Evolutionary conservation across 2,329 filamentous ascomycete genomes (phyloP), one percentile per base, ranked within the genome.

Genomic region (Westerdykella ornata): DNA sequence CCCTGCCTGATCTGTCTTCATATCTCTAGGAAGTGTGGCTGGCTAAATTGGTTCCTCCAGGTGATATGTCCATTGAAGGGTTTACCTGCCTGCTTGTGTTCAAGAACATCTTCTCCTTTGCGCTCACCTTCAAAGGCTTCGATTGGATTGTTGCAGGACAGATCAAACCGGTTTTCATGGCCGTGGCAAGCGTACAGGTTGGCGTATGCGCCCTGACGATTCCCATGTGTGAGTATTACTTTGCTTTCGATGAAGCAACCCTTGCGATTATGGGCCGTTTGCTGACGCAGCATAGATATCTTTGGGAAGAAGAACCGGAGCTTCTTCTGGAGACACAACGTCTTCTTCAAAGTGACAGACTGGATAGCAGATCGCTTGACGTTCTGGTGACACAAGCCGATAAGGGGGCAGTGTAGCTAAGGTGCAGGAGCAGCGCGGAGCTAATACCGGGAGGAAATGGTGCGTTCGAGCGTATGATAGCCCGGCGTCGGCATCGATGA

Each of bases 101-200:
- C 74, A 96, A 96, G 68, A 95, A 96, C 66, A 77, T 96, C 47
- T 94, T 96, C 69, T 85, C 82, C 48, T 96, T 94, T 56, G 79
- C 81, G 5, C 71, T 96, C 42, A 94, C 89, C 0, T 94, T 82
- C 62, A 84, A 79, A 52, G 88, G 87, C 1, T 94, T 87, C 56
- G 74, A 88, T 43, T 96, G 90, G 89, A 73, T 95, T 18, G 73
- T 84, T 8, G 51, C 68, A 1, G 49, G 52, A n/a, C 79, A 79
- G 1, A 78, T 82, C n/a, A 77, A 80, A 45, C 73, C 75, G 35
- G 70, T 77, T 0, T 90, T 96, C 66, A 74, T 84, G 40, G 75
- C 78, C 15, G 76, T 95, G 35, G 82, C 79, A 1, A 84, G 80
- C 28, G 80, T 94, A 14, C 88, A 96, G 67, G 74, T 94, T 0